Percentiles rank a stretch among this genome's conserved stretches.
phyloP scores from a whole-genome alignment of 139 green algal species.

The Coelastrella sp. region DNA sequence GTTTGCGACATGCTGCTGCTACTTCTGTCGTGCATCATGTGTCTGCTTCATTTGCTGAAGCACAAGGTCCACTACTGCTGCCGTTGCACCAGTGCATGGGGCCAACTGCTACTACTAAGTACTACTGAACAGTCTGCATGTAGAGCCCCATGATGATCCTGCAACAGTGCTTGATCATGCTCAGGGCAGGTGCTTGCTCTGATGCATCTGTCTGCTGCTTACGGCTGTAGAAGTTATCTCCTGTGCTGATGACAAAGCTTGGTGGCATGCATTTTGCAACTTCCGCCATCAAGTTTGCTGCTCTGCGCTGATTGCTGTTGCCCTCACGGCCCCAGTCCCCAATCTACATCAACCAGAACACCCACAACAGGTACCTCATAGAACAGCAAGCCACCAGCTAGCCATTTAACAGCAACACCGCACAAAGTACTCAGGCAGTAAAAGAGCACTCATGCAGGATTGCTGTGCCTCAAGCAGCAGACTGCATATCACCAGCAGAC shows the following conservation, averaged over 20 bases:
- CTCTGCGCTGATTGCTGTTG: slow-evolving; percentile 61
- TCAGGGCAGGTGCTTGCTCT: neutral
- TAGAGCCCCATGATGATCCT: slow-evolving; percentile 35
- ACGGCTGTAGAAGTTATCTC: slow-evolving; percentile 75
- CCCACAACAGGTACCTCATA: neutral
- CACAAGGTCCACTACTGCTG: neutral
- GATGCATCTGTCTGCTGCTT: neutral
- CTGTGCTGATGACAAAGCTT: slow-evolving; percentile 73
- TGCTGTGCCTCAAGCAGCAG: too few species aligned
- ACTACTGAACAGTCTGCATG: slow-evolving; percentile 45
- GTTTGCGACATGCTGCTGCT: neutral
- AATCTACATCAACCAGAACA: slow-evolving; percentile 33
- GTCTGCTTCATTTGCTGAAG: neutral
- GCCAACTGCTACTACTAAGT: neutral
- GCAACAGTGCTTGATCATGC: slow-evolving; percentile 28
- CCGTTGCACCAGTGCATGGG: neutral
- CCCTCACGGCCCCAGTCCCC: slow-evolving; percentile 78
- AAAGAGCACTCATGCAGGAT: too few species aligned
- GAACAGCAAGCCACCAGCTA: neutral
- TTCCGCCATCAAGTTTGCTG: slow-evolving; percentile 68
- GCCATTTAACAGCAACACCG: too few species aligned
- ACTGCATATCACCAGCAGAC: too few species aligned
- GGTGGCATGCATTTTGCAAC: slow-evolving; percentile 46
- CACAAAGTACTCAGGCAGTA: too few species aligned
- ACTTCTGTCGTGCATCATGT: neutral